Percentiles rank a stretch among this genome's conserved stretches.
phyloP scores from a whole-genome alignment of 768 basidiomycete genomes.

The Tephrocybe sp. region DNA sequence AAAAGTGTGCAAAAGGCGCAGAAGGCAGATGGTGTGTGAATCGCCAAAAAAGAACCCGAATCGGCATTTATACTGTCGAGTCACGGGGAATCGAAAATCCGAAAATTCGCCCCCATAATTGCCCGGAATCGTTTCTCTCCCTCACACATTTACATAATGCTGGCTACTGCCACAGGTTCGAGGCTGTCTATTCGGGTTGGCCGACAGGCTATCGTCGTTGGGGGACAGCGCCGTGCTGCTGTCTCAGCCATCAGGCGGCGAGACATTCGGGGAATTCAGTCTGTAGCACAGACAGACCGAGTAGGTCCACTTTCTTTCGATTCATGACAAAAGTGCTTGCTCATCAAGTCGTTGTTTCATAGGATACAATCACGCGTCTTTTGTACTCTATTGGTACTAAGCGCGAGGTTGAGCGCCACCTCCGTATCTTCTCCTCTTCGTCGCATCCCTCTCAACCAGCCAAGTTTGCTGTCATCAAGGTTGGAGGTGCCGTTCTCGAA shows the following conservation, averaged over 20 bases:
- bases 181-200: constrained; percentile 36
- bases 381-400: constrained; percentile 97
- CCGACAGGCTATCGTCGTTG: constrained; percentile 48
- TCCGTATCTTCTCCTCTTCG: constrained; percentile 96
- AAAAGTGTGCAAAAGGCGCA: constrained; percentile 26
- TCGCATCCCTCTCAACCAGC: constrained; percentile 88
- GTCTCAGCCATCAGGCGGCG: constrained; percentile 40
- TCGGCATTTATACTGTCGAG: constrained; percentile 15
- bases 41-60: neutral
- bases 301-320: constrained; percentile 42
- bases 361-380: constrained; percentile 97
- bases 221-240: constrained; percentile 47
- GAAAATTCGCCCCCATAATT: constrained; percentile 11
- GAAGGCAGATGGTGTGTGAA: constrained; percentile 19
- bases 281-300: constrained; percentile 73
- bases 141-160: constrained; percentile 27
- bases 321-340: neutral
- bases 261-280: constrained; percentile 48
- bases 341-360: constrained; percentile 3
- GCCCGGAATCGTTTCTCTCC: constrained; percentile 13
- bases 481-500: constrained; percentile 94
- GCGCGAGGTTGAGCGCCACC: constrained; percentile 96
- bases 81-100: constrained; percentile 21
- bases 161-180: constrained; percentile 33
- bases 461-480: constrained; percentile 97